Conservation (phyloP, 2,329 filamentous ascomycete species). For the Pestalotiopsis fici region DNA sequence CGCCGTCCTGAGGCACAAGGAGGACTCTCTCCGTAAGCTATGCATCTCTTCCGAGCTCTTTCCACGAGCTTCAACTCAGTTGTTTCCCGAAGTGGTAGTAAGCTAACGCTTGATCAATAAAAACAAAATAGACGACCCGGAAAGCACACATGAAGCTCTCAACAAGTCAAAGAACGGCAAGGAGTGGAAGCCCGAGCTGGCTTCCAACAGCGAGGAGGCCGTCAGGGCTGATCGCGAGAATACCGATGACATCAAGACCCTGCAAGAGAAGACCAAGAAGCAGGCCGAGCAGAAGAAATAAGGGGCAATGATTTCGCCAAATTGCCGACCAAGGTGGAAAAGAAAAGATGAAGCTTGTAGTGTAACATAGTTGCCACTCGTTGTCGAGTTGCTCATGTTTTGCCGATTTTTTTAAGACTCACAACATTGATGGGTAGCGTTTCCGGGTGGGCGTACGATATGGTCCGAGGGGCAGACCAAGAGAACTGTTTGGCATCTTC, state of each 20-base stretch:
- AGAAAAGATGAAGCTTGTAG: not conserved
- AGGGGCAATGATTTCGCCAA: slow-evolving; percentile 47
- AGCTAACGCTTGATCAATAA: not conserved
- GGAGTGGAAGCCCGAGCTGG: slow-evolving; percentile 78
- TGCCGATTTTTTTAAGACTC: not conserved
- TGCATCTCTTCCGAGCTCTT: not conserved
- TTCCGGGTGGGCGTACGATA: not conserved
- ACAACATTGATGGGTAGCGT: not conserved
- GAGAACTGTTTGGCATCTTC: not conserved
- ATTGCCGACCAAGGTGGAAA: slow-evolving; percentile 34
- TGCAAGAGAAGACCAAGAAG: slow-evolving; percentile 63
- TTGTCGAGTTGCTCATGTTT: not conserved
- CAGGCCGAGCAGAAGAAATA: slow-evolving; percentile 45
- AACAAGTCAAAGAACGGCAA: slow-evolving; percentile 70
- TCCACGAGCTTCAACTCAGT: not conserved
- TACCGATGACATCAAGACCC: slow-evolving; percentile 41
- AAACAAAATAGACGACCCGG: not conserved
- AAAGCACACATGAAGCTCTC: slow-evolving; percentile 42
- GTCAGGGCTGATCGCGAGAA: slow-evolving; percentile 66
- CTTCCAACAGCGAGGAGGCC: slow-evolving; percentile 77
- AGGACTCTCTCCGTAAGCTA: slow-evolving; percentile 12
- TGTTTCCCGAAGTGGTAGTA: not conserved
- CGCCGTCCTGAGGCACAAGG: slow-evolving; percentile 15
- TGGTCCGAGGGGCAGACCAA: not conserved
- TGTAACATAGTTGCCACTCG: not conserved